Conservation (phyloP, 139 green algal genomes). For the Desmodesmus armatus region DNA sequence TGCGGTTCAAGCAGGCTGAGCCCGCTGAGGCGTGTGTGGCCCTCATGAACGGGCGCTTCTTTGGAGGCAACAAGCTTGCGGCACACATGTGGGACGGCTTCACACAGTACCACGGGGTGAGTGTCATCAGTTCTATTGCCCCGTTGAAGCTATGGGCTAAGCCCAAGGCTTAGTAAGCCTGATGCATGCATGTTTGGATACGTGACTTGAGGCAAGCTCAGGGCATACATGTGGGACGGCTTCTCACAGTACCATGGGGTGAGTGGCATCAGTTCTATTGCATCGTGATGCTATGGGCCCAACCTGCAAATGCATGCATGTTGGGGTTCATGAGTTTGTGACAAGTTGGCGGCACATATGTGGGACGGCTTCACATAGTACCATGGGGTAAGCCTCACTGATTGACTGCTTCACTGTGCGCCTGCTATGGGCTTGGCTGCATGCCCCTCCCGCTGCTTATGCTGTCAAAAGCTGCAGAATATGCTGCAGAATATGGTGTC, state of each 20-base stretch:
- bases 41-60: constrained; percentile 92
- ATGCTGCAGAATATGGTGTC: too few species aligned
- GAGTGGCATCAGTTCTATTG: not conserved
- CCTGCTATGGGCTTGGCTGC: not conserved
- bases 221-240: constrained; percentile 88
- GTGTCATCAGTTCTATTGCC: not conserved
- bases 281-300: too few species aligned
- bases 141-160: too few species aligned
- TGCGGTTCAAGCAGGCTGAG: constrained; percentile 84
- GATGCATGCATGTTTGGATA: not conserved
- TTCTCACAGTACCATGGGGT: constrained; percentile 84
- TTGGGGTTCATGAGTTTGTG: not conserved
- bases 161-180: not conserved
- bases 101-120: constrained; percentile 85
- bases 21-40: constrained; percentile 80
- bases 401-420: not conserved
- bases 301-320: not conserved
- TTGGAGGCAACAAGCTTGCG: constrained; percentile 82
- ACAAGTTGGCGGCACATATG: constrained; percentile 75
- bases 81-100: constrained; percentile 89
- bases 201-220: constrained; percentile 55
- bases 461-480: too few species aligned
- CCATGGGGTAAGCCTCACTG: constrained; percentile 62
- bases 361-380: constrained; percentile 93
- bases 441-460: too few species aligned